Percentiles rank a stretch among this genome's conserved stretches.
These are phyloP conservation scores for Microbotryum lychnidis-dioicae DNA, from an alignment of 1,284 basidiomycete species.

Conservation along the genomic window DNA sequence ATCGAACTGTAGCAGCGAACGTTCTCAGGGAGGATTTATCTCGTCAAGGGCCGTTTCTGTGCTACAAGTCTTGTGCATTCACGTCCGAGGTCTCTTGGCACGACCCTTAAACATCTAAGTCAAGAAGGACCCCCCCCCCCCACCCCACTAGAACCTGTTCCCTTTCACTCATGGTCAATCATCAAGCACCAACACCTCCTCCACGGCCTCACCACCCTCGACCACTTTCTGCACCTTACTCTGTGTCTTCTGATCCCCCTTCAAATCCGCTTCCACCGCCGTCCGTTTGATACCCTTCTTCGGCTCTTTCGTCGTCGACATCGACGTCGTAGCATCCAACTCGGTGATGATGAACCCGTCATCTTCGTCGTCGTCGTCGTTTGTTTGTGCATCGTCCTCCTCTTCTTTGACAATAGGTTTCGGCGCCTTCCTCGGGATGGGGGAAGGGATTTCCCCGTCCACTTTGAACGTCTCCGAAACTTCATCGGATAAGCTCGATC, in stretches of 20 bases:
- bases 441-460: constrained; percentile 7
- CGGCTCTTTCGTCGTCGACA: background rate
- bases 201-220: too few relatives aligned
- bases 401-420: constrained; percentile 7
- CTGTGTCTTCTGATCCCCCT: background rate
- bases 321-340: background rate
- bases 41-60: too few relatives aligned
- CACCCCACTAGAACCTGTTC: too few relatives aligned
- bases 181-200: too few relatives aligned
- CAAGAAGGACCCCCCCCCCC: too few relatives aligned
- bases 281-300: constrained; percentile 13
- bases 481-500: constrained; percentile 7
- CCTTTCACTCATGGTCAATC: too few relatives aligned
- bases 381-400: background rate
- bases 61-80: too few relatives aligned
- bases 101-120: too few relatives aligned
- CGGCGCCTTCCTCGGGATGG: constrained; percentile 17
- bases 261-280: constrained; percentile 21
- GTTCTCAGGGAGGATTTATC: too few relatives aligned
- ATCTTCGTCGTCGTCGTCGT: constrained; percentile 1
- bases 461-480: constrained; percentile 4
- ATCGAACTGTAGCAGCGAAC: too few relatives aligned
- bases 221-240: constrained; percentile 4
- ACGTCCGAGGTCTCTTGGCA: too few relatives aligned
- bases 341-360: constrained; percentile 7